These are phyloP conservation scores for Paramecium caudatum DNA, from an alignment of 73 alveolate genomes.

Conservation along the genomic window DNA sequence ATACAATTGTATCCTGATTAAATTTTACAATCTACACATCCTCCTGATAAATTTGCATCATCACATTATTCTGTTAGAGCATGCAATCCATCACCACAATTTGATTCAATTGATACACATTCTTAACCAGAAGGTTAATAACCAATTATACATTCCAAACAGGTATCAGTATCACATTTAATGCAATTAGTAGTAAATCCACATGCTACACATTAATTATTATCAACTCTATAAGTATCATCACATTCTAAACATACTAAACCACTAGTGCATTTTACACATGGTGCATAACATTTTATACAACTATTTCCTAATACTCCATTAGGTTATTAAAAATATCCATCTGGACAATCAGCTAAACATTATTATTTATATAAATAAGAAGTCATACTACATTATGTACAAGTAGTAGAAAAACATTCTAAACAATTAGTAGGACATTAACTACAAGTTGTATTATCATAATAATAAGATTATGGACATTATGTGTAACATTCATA, in stretches of 20 bases:
- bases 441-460: not conserved
- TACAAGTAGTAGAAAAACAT: not conserved
- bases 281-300: conserved; percentile 43
- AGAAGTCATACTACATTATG: not conserved
- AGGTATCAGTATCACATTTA: not conserved
- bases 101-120: not conserved
- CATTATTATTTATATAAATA: conserved; percentile 15
- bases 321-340: conserved; percentile 43
- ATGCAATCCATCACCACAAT: conserved; percentile 71
- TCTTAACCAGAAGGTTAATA: conserved; percentile 34
- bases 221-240: not conserved
- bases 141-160: conserved; percentile 39
- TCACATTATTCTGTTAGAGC: conserved; percentile 66
- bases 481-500: conserved; percentile 48
- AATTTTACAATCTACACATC: conserved; percentile 15
- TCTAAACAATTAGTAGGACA: conserved; percentile 57
- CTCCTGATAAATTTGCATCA: conserved; percentile 38
- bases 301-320: conserved; percentile 58
- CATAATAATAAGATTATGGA: conserved; percentile 12
- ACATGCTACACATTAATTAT: conserved; percentile 3
- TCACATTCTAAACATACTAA: conserved; percentile 18
- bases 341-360: conserved; percentile 18
- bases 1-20: conserved; percentile 47
- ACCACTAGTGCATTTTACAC: conserved; percentile 9
- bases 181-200: conserved; percentile 10